Percentiles rank a stretch among this genome's conserved stretches.
These are phyloP conservation scores for Plasmodium gonderi DNA, from an alignment of 169 alveolate species.

Conservation along the genomic window DNA sequence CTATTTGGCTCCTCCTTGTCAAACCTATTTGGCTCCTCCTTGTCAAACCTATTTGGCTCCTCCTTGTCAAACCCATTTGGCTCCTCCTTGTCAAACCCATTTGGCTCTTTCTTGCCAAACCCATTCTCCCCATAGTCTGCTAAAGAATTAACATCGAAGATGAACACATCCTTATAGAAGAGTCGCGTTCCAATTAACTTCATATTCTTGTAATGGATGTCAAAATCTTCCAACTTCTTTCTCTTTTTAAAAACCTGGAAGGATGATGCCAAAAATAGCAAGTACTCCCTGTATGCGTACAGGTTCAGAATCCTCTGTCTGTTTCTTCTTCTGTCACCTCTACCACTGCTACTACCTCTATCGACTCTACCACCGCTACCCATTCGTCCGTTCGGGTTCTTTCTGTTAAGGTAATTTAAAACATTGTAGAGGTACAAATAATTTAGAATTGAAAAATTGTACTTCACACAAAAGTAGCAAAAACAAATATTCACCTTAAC, in stretches of 20 bases:
- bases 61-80: no score
- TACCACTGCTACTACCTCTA: not conserved
- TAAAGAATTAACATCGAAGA: conserved; percentile 28
- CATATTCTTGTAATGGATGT: not conserved
- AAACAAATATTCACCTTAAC: conserved; percentile 39
- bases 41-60: no score
- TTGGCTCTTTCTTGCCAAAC: not conserved
- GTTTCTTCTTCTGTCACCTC: not conserved
- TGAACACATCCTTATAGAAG: conserved; percentile 14
- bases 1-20: no score
- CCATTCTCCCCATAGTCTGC: no score
- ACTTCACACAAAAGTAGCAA: conserved; percentile 70
- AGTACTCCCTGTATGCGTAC: conserved; percentile 23
- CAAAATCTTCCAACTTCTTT: not conserved
- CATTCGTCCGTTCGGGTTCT: not conserved
- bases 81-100: no score
- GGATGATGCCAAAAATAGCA: conserved; percentile 8
- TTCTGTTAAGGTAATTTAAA: not conserved
- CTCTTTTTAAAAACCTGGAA: conserved; percentile 25
- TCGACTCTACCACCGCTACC: not conserved
- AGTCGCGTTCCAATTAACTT: not conserved
- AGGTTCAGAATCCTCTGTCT: not conserved
- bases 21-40: no score
- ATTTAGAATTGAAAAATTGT: conserved; percentile 21
- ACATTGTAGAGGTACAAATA: conserved; percentile 31